These are phyloP conservation scores for Psilocybe azurescens DNA, from an alignment of 768 basidiomycete genomes.

Conservation along the genomic window DNA sequence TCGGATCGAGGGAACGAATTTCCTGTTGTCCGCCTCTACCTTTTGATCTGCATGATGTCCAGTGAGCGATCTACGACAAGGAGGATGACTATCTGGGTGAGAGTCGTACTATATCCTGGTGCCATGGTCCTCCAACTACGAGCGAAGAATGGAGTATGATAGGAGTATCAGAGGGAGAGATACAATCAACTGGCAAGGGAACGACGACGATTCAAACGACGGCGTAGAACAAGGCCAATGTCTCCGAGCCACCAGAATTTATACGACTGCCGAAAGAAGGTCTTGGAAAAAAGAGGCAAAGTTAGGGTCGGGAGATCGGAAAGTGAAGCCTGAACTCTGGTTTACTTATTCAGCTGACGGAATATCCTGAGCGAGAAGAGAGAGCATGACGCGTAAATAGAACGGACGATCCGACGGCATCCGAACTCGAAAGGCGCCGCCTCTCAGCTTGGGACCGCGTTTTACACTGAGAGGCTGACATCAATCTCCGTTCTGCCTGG, in stretches of 20 bases:
- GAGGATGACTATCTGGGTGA: neutral
- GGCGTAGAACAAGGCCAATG: neutral
- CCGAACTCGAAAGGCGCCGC: neutral
- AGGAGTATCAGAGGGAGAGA: neutral
- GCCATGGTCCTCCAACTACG: constrained; percentile 2
- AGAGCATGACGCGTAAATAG: constrained; percentile 9
- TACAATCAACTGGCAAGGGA: no score
- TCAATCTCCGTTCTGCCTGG: constrained; percentile 3
- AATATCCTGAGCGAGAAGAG: constrained; percentile 4
- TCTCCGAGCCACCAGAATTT: neutral
- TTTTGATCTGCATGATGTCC: constrained; percentile 1
- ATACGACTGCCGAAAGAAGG: neutral
- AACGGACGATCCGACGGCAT: constrained; percentile 17
- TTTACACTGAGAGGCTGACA: neutral
- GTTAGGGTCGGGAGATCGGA: neutral
- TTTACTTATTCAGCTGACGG: constrained; percentile 15
- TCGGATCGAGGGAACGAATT: constrained; percentile 19
- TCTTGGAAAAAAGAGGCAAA: neutral
- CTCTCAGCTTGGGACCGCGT: neutral
- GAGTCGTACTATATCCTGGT: neutral
- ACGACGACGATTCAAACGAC: neutral
- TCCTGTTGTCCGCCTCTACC: constrained; percentile 17
- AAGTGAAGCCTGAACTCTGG: neutral
- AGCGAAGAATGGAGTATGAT: neutral
- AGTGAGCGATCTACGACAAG: neutral